Base-by-base conservation (phyloP, 176 grass and related monocot genomes). In the Poa annua region DNA sequence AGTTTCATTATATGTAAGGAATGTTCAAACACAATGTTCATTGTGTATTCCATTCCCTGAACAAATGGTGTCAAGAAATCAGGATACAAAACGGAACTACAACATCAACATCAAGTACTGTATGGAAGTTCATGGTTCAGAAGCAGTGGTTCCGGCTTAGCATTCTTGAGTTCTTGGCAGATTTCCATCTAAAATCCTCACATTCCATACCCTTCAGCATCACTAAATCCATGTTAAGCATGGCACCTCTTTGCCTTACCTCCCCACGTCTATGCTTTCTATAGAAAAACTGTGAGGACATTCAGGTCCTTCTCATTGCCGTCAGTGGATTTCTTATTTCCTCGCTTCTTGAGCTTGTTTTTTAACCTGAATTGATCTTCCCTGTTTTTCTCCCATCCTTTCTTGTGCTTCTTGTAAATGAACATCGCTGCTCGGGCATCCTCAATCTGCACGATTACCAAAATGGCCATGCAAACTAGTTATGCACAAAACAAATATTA, bases 371-470 rank as follows among this genome's bases (percentile, higher is more conserved):
- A 83, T 79, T 83, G 89, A 22, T 83, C 80, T 76, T 93, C 93
- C 57, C 84, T 69, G 84, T 56, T 92, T 57, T 93, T 98, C 77
- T 93, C 96, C 91, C 92, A 93, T 75, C 13, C 85, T 80, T 95
- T 96, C 86, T 95, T 95, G 80, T 96, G 77, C 81, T 92, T 96
- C 33, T 79, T 95, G 62, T 98, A 96, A 74, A 99, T 92, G 76
- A 90, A 93, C 93, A 99, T 96, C 32, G 93, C 93, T 81, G 93
- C 96, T 60, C 77, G 84, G 6, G 96, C 92, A 87, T 95, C 96
- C 76, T 98, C 92, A 50, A 98, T 88, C 96, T 93, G 51, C 16
- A 81, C 10, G 6, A 76, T 17, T 20, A 65, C 45, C 34, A 78
- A 39, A 54, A 74, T 48, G 7, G 7, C 4, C 34, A 71, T 39